Conservation (phyloP, 805 yeast species). For the Pichia californica region DNA sequence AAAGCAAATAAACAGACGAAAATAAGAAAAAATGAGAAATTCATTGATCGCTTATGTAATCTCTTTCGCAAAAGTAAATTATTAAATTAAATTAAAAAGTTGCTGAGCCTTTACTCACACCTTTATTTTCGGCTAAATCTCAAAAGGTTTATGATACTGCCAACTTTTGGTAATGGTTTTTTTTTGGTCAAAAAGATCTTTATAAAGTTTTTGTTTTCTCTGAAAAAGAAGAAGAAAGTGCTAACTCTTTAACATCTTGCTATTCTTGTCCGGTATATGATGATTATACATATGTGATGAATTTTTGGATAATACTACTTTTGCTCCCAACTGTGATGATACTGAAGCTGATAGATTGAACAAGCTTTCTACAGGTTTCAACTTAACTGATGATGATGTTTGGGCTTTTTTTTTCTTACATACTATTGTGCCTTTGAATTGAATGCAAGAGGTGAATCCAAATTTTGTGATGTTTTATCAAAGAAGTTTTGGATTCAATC, state of each 20-base stretch:
- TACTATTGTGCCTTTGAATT: not conserved
- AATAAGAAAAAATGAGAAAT: too few species aligned
- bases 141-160: conserved; percentile 1
- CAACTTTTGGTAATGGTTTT: not conserved
- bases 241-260: not conserved
- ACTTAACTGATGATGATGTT: not conserved
- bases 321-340: not conserved
- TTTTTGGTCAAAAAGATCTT: not conserved
- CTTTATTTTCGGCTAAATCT: not conserved
- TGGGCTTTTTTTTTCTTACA: not conserved
- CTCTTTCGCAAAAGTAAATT: too few species aligned
- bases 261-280: not conserved
- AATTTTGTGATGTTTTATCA: not conserved
- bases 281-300: not conserved
- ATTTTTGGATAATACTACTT: not conserved
- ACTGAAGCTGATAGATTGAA: not conserved
- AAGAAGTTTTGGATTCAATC: not conserved
- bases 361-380: not conserved
- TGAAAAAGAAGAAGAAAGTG: not conserved
- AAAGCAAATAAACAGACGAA: too few species aligned
- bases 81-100: not conserved
- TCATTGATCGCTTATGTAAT: too few species aligned
- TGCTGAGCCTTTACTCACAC: not conserved
- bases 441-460: not conserved
- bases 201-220: not conserved